Percentiles rank a stretch among this genome's conserved stretches.
phyloP scores from a whole-genome alignment of 805 yeast species.

The Candida jianshihensis region DNA sequence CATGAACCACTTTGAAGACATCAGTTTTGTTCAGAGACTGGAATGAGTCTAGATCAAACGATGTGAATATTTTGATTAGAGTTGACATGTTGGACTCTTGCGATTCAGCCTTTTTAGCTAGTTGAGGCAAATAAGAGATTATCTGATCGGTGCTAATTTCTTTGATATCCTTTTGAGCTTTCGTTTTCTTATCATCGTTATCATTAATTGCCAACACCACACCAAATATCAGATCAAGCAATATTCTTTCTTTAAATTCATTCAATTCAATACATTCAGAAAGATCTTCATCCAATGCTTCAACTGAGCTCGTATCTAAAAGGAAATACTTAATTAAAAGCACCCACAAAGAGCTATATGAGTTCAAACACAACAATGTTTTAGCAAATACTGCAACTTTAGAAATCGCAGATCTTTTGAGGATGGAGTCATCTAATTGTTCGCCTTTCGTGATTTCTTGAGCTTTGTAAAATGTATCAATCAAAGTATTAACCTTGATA shows the following conservation, averaged over 20 bases:
- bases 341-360: slow-evolving; percentile 26
- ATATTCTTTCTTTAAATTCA: slow-evolving; percentile 16
- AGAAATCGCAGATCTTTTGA: slow-evolving; percentile 6
- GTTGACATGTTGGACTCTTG: slow-evolving; percentile 9
- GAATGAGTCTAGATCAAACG: slow-evolving; percentile 15
- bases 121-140: slow-evolving; percentile 3
- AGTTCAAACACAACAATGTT: slow-evolving; percentile 22
- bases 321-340: slow-evolving; percentile 33
- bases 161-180: slow-evolving; percentile 5
- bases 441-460: slow-evolving; percentile 7
- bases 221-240: slow-evolving; percentile 38
- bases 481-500: slow-evolving; percentile 23
- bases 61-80: slow-evolving; percentile 12
- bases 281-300: slow-evolving; percentile 25
- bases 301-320: slow-evolving; percentile 36
- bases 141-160: slow-evolving; percentile 14
- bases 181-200: slow-evolving; percentile 2
- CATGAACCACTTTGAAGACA: slow-evolving; percentile 6
- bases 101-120: slow-evolving; percentile 12
- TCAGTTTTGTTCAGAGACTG: slow-evolving; percentile 15
- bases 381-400: slow-evolving; percentile 23
- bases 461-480: slow-evolving; percentile 25
- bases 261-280: slow-evolving; percentile 25
- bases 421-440: slow-evolving; percentile 5
- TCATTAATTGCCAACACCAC: slow-evolving; percentile 14